phyloP scores from a whole-genome alignment of 225 moss, liverwort and hornwort species.

The Antitrichia curtipendula region DNA sequence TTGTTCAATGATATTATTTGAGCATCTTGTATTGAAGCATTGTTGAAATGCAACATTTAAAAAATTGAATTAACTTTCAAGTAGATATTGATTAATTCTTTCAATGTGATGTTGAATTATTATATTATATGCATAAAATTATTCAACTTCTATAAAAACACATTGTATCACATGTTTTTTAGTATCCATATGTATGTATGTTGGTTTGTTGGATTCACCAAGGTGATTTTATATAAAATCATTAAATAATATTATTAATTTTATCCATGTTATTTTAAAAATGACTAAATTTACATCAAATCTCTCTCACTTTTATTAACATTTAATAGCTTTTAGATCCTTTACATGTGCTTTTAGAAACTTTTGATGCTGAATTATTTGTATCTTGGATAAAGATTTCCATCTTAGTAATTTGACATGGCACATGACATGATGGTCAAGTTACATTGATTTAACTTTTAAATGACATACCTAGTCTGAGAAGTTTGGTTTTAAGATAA shows the following conservation, averaged over 20 bases:
- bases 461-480: accelerated
- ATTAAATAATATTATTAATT: not conserved
- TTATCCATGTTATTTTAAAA: too few relatives aligned
- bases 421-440: accelerated
- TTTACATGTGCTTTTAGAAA: not conserved
- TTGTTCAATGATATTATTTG: not conserved
- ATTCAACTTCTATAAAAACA: too few relatives aligned
- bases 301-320: not conserved
- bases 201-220: not conserved
- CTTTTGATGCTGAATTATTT: not conserved
- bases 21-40: not conserved
- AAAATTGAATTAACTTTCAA: not conserved
- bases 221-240: accelerated
- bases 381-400: too few relatives aligned
- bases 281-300: not conserved
- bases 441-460: accelerated
- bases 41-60: not conserved
- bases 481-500: accelerated
- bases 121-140: not conserved
- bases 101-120: not conserved
- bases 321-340: too few relatives aligned
- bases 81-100: too few relatives aligned
- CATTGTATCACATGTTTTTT: not conserved
- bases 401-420: not conserved
- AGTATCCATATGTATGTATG: accelerated